These are phyloP conservation scores for Aspergillus pseudoviridinutans DNA, from an alignment of 2,329 filamentous ascomycete species.

Conservation along the genomic window DNA sequence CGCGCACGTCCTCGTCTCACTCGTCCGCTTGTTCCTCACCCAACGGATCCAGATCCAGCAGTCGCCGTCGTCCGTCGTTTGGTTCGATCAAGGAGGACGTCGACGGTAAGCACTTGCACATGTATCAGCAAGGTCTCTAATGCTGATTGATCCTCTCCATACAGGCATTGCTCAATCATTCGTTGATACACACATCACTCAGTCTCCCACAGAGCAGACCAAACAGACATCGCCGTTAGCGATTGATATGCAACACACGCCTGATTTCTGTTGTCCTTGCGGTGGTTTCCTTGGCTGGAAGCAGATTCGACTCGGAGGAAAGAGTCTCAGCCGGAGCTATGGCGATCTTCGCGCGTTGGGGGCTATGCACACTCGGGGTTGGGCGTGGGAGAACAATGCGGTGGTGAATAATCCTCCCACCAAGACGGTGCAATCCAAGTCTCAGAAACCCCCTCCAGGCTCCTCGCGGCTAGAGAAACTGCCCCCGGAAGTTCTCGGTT, in stretches of 20 bases:
- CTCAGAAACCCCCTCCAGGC: conserved; percentile 22
- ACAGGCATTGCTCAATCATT: conserved; percentile 43
- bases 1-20: conserved; percentile 31
- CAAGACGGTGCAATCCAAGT: conserved; percentile 20
- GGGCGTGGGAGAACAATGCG: conserved; percentile 39
- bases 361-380: conserved; percentile 34
- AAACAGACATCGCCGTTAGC: conserved; percentile 14
- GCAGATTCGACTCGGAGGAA: conserved; percentile 42
- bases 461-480: conserved; percentile 61
- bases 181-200: conserved; percentile 35
- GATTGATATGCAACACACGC: conserved; percentile 33
- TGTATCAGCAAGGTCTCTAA: background rate
- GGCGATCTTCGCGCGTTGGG: conserved; percentile 38
- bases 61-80: conserved; percentile 38
- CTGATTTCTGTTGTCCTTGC: conserved; percentile 45
- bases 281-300: conserved; percentile 45
- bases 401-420: conserved; percentile 12
- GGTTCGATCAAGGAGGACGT: conserved; percentile 44
- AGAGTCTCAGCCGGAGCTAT: conserved; percentile 43
- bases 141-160: conserved; percentile 3
- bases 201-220: conserved; percentile 23
- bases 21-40: conserved; percentile 31
- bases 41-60: conserved; percentile 37
- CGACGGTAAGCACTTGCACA: conserved; percentile 29
- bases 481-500: conserved; percentile 68